Evolutionary conservation across 2,329 filamentous ascomycete genomes (phyloP).

Genomic region (Penicillium sp.): DNA sequence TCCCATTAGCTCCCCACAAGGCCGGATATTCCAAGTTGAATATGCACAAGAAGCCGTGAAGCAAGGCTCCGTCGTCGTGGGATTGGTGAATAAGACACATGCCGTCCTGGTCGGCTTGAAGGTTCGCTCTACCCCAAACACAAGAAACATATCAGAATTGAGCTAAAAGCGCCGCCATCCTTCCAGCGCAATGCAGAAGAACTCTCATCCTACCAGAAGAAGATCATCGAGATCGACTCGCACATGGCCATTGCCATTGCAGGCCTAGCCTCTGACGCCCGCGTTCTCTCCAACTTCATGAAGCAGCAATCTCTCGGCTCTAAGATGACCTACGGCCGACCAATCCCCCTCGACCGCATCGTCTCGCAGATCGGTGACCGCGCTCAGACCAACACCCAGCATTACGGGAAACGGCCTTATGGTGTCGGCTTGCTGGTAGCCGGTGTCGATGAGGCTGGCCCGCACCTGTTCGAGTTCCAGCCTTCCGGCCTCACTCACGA

Average conservation of each 20-base stretch:
- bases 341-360: conserved; percentile 85
- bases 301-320: conserved; percentile 97
- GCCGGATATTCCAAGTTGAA: conserved; percentile 99
- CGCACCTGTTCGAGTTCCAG: conserved; percentile 98
- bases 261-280: conserved; percentile 93
- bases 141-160: conserved; percentile 1
- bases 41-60: conserved; percentile 99
- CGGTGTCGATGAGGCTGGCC: conserved; percentile 88
- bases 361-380: conserved; percentile 92
- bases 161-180: conserved; percentile 11
- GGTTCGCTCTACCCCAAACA: conserved; percentile 53
- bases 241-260: conserved; percentile 95
- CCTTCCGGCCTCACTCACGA: conserved; percentile 94
- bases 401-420: conserved; percentile 94
- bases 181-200: conserved; percentile 94
- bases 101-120: conserved; percentile 94
- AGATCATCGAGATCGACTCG: conserved; percentile 93
- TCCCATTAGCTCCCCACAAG: conserved; percentile 80
- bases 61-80: conserved; percentile 97
- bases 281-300: conserved; percentile 99
- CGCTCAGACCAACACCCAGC: conserved; percentile 95
- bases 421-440: conserved; percentile 90
- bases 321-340: conserved; percentile 91
- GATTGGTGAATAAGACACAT: conserved; percentile 96
- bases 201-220: conserved; percentile 99